These are phyloP conservation scores for Boletus bicolor DNA, from an alignment of 768 basidiomycete species.

Conservation along the genomic window DNA sequence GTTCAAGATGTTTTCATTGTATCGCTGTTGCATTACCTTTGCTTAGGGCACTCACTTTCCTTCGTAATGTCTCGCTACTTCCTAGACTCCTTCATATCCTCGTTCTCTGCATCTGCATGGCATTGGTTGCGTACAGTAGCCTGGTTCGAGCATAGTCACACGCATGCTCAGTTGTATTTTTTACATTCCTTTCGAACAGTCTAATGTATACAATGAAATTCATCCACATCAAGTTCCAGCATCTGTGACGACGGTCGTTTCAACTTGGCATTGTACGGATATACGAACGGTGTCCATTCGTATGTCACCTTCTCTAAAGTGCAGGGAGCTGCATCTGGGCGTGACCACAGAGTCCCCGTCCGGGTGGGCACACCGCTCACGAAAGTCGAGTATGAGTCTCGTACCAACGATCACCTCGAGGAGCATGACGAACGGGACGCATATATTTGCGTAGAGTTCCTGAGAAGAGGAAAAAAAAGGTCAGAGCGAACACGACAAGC, in stretches of 20 bases:
- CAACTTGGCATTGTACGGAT: constrained; percentile 14
- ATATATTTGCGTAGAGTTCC: constrained; percentile 30
- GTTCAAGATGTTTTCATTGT: background rate
- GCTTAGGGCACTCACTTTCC: constrained; percentile 6
- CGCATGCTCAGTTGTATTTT: constrained; percentile 16
- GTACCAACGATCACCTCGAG: constrained; percentile 31
- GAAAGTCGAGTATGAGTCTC: constrained; percentile 31
- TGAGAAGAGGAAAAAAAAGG: background rate
- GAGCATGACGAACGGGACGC: constrained; percentile 31
- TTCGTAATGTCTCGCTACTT: background rate
- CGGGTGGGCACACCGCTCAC: constrained; percentile 25
- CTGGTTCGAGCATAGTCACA: background rate
- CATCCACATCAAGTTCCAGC: background rate
- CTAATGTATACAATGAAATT: constrained; percentile 6
- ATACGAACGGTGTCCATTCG: constrained; percentile 1
- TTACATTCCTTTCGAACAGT: constrained; percentile 6
- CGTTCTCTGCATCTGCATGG: constrained; percentile 11
- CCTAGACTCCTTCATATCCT: constrained; percentile 9
- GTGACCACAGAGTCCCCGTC: constrained; percentile 10
- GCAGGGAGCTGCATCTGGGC: constrained; percentile 14
- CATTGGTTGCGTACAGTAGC: constrained; percentile 7
- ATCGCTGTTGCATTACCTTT: constrained; percentile 15
- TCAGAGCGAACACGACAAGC: background rate
- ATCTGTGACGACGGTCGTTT: constrained; percentile 18
- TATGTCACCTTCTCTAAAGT: constrained; percentile 8